phyloP scores from a whole-genome alignment of 2,329 filamentous ascomycete genomes.

The Myriosclerotinia duriaeana region DNA sequence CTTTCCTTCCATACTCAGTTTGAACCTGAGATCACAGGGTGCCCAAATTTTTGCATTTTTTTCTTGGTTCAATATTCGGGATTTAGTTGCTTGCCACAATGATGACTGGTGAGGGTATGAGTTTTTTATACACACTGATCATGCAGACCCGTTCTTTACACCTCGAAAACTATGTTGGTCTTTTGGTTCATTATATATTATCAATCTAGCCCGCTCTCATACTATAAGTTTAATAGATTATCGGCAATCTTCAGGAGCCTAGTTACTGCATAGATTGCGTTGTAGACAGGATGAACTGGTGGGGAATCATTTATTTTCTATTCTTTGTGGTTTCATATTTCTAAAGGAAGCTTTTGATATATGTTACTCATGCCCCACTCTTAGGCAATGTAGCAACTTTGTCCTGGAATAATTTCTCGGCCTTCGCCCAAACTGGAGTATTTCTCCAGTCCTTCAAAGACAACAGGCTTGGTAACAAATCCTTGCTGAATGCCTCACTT shows the following conservation, averaged over 20 bases:
- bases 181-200: not conserved
- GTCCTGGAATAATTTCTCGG: slow-evolving; percentile 79
- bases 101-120: too few relatives aligned
- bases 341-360: slow-evolving; percentile 6
- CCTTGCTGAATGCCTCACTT: slow-evolving; percentile 78
- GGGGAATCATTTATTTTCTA: not conserved
- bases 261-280: too few relatives aligned
- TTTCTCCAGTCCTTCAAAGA: slow-evolving; percentile 73
- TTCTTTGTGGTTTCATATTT: not conserved
- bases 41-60: not conserved
- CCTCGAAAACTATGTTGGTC: not conserved
- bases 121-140: too few relatives aligned
- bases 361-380: slow-evolving; percentile 23
- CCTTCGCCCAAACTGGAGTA: slow-evolving; percentile 77
- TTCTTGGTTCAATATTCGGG: not conserved
- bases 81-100: too few relatives aligned
- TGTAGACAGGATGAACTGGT: not conserved
- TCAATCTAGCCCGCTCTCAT: too few relatives aligned
- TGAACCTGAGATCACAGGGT: slow-evolving; percentile 12
- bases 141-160: too few relatives aligned
- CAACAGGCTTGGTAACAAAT: slow-evolving; percentile 74
- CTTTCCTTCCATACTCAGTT: slow-evolving; percentile 10
- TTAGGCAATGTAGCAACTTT: slow-evolving; percentile 71
- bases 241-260: too few relatives aligned
- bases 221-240: too few relatives aligned